Percentiles rank a stretch among this genome's conserved stretches.
phyloP scores from a whole-genome alignment of 106 monocot species.

The Iris macrosiphon region DNA sequence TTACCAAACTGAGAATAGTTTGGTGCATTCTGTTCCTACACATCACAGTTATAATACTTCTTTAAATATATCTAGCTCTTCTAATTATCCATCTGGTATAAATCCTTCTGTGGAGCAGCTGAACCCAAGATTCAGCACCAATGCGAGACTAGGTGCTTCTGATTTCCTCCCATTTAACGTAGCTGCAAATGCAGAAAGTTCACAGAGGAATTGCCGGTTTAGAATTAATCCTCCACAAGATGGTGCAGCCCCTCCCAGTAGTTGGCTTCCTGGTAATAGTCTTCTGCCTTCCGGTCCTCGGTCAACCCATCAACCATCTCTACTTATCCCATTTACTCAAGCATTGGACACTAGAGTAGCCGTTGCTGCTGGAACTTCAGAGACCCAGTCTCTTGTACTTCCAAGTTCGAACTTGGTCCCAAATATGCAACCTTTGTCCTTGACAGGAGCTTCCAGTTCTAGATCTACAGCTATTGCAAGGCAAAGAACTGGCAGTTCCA shows the following conservation, averaged over 20 bases:
- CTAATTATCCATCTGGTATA: conserved; percentile 1
- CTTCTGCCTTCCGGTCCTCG: conserved; percentile 15
- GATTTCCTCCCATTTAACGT: conserved; percentile 3
- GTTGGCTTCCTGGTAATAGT: conserved; percentile 24
- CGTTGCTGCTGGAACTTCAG: conserved; percentile 4
- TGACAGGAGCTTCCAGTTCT: conserved; percentile 13
- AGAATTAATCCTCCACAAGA: conserved; percentile 23
- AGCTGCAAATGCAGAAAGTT: conserved; percentile 21
- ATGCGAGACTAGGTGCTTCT: not conserved
- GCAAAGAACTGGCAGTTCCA: conserved; percentile 20
- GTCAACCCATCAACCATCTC: conserved; percentile 15
- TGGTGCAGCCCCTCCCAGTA: conserved; percentile 18
- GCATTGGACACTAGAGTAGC: conserved; percentile 9
- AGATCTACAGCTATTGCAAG: too few species aligned
- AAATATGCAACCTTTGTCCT: conserved; percentile 16
- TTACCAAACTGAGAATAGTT: conserved; percentile 20
- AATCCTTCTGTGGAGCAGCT: conserved; percentile 9
- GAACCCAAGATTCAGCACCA: conserved; percentile 9
- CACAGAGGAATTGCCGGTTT: conserved; percentile 29
- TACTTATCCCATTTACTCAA: conserved; percentile 9
- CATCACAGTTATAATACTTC: conserved; percentile 3
- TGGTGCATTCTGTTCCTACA: conserved; percentile 4
- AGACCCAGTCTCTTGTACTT: conserved; percentile 11
- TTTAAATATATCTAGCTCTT: conserved; percentile 16
- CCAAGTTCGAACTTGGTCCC: conserved; percentile 7